Evolutionary conservation across 768 basidiomycete species (phyloP).

Genomic region (Lentinula sp.): DNA sequence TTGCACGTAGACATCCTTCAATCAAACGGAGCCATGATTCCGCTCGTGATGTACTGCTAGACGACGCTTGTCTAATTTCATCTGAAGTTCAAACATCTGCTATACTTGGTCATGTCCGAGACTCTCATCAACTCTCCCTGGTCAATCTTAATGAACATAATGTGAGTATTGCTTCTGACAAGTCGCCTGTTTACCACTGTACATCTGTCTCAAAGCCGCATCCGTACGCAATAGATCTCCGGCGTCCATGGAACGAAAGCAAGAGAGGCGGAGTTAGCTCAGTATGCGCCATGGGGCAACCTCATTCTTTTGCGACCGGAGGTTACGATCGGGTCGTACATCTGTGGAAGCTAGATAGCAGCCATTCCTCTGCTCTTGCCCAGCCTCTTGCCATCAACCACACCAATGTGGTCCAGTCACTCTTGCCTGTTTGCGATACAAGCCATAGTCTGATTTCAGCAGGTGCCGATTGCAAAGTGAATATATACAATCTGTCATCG

Average conservation of each 20-base stretch:
- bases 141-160: not conserved
- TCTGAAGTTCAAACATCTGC: not conserved
- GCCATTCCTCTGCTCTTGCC: constrained; percentile 23
- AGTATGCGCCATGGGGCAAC: constrained; percentile 32
- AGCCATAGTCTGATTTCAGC: constrained; percentile 41
- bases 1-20: not conserved
- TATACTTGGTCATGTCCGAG: not conserved
- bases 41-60: not conserved
- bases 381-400: constrained; percentile 33
- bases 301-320: constrained; percentile 39
- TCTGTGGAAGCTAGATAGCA: constrained; percentile 35
- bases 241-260: constrained; percentile 22
- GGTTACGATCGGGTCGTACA: constrained; percentile 44
- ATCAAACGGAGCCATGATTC: not conserved
- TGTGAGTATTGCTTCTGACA: not conserved
- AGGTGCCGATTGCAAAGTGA: constrained; percentile 41
- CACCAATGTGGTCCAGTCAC: constrained; percentile 33
- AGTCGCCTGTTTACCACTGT: not conserved
- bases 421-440: constrained; percentile 36
- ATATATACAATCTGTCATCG: constrained; percentile 40
- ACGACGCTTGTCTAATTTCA: constrained; percentile 2
- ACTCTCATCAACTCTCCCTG: constrained; percentile 1
- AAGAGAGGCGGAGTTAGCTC: constrained; percentile 38
- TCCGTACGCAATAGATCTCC: not conserved
- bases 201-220: not conserved